phyloP scores from a whole-genome alignment of 768 basidiomycete genomes.

The Multifurca ochricompacta region DNA sequence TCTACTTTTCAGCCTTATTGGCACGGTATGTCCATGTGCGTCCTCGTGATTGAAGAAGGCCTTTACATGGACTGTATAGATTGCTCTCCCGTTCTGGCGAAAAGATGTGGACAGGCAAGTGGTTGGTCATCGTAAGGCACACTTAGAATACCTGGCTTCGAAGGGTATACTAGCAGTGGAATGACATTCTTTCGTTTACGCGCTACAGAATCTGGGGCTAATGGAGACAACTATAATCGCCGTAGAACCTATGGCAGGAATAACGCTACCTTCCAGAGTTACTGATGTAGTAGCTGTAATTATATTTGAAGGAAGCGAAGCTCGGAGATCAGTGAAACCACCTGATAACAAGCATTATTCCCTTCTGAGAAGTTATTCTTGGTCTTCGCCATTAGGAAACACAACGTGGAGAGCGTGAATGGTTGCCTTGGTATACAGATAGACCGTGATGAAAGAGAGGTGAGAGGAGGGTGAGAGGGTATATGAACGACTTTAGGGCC shows the following conservation, averaged over 20 bases:
- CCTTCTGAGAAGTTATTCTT: slow-evolving; percentile 47
- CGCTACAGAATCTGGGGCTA: not conserved
- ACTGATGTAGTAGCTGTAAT: not conserved
- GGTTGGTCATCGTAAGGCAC: slow-evolving; percentile 29
- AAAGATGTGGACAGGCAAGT: slow-evolving; percentile 32
- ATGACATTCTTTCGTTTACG: not conserved
- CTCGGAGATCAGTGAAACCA: slow-evolving; percentile 26
- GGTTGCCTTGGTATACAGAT: slow-evolving; percentile 63
- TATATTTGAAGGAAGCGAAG: slow-evolving; percentile 45
- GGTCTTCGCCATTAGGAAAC: slow-evolving; percentile 76
- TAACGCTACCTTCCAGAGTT: too few relatives aligned
- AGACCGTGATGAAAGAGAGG: slow-evolving; percentile 48
- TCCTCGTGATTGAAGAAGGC: not conserved
- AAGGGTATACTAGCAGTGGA: slow-evolving; percentile 9
- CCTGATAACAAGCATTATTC: slow-evolving; percentile 58
- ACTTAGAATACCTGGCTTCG: slow-evolving; percentile 30
- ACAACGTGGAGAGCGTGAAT: slow-evolving; percentile 35
- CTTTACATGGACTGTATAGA: slow-evolving; percentile 23
- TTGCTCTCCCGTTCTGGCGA: slow-evolving; percentile 36
- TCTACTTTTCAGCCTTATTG: slow-evolving; percentile 34
- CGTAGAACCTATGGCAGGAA: not conserved
- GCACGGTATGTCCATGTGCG: slow-evolving; percentile 30
- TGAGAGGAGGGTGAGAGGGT: slow-evolving; percentile 19
- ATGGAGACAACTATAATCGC: not conserved
- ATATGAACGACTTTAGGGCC: slow-evolving; percentile 28